These are phyloP conservation scores for Pascua guehoae DNA, from an alignment of 1,284 basidiomycete species.

Conservation along the genomic window DNA sequence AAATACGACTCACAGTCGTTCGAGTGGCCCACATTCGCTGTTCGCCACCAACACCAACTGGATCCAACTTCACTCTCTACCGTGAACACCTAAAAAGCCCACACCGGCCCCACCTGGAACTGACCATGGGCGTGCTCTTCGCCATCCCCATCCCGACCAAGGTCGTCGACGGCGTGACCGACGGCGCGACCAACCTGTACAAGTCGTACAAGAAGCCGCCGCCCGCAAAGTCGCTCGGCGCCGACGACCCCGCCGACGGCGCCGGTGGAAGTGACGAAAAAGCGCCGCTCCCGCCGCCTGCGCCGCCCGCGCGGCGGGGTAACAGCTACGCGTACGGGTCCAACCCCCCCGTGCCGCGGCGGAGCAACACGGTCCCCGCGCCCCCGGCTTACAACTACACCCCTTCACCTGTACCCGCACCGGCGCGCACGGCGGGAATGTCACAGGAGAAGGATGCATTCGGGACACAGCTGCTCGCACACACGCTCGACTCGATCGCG, in stretches of 20 bases:
- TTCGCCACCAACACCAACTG: too few relatives aligned
- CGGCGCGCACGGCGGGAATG: not conserved
- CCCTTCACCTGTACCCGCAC: not conserved
- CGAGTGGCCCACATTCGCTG: too few relatives aligned
- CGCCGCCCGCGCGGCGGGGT: not conserved
- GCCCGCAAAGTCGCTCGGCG: not conserved
- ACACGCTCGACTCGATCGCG: constrained; percentile 34
- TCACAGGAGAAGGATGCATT: not conserved
- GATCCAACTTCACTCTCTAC: too few relatives aligned
- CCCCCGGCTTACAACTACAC: not conserved
- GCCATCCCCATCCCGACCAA: constrained; percentile 7
- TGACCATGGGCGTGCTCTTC: constrained; percentile 16
- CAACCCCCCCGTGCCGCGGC: too few relatives aligned
- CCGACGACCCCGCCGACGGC: not conserved
- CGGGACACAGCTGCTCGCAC: constrained; percentile 27
- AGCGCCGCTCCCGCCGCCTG: not conserved
- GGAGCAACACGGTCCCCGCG: not conserved
- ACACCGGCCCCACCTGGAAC: constrained; percentile 6
- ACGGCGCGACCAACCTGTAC: not conserved
- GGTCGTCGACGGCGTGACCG: constrained; percentile 1
- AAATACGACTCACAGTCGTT: too few relatives aligned
- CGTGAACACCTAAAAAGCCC: too few relatives aligned
- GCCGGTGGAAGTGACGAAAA: not conserved
- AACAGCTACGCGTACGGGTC: not conserved
- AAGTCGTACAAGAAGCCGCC: constrained; percentile 9